Conservation (phyloP, 441 rosid genomes). For the Aquilaria agallochum region DNA sequence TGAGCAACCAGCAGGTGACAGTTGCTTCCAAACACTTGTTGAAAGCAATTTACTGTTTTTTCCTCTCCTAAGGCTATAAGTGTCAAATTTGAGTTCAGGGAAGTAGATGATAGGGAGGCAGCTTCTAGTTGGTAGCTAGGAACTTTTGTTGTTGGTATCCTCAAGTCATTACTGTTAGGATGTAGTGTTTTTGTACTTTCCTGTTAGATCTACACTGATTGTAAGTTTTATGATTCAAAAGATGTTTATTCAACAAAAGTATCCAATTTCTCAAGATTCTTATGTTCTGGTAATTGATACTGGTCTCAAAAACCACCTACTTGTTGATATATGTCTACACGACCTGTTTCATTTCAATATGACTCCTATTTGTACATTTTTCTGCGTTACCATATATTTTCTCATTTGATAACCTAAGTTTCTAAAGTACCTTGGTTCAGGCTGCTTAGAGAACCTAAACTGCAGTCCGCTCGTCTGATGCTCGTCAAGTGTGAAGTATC, state of each 20-base stretch:
- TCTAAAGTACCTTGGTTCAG: background rate
- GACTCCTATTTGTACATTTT: constrained; percentile 3
- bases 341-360: constrained; percentile 1
- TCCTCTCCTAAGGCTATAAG: too few species aligned
- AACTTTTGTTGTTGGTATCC: too few species aligned
- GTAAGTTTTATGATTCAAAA: too few species aligned
- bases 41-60: too few species aligned
- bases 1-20: too few species aligned
- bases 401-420: constrained; percentile 12
- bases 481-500: constrained; percentile 7
- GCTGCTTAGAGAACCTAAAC: constrained; percentile 7
- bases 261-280: too few species aligned
- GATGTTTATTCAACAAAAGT: too few species aligned
- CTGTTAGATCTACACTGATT: background rate
- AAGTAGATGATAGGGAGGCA: too few species aligned
- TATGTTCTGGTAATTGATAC: background rate
- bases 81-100: too few species aligned
- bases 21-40: too few species aligned
- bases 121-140: too few species aligned
- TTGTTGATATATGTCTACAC: constrained; percentile 2
- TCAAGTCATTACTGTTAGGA: background rate
- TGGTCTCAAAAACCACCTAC: background rate
- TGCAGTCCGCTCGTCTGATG: constrained; percentile 1
- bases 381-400: constrained; percentile 2
- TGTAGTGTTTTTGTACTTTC: background rate